Percentiles rank a stretch among this genome's conserved stretches.
Conservation (phyloP, 2,329 filamentous ascomycete species). For the Trichoderma atroviride region DNA sequence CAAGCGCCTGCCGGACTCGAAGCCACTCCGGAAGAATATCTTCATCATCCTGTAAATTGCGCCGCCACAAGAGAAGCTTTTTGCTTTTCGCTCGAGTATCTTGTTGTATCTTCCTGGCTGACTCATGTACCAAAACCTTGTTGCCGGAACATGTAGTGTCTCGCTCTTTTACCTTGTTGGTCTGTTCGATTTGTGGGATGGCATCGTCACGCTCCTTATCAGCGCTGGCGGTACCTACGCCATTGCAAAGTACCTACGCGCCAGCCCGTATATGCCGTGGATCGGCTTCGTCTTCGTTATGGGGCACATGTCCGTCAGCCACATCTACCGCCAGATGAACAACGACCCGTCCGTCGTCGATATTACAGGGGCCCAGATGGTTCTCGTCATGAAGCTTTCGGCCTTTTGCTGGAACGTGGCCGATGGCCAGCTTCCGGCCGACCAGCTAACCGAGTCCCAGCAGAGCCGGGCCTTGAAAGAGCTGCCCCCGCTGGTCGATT, state of each 20-base stretch:
- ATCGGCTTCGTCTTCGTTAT: conserved; percentile 91
- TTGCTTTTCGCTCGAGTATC: not conserved
- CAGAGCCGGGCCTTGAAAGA: conserved; percentile 76
- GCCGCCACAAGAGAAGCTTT: not conserved
- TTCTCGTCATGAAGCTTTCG: conserved; percentile 94
- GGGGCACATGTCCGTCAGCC: conserved; percentile 90
- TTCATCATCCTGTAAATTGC: conserved; percentile 73
- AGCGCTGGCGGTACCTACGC: conserved; percentile 78
- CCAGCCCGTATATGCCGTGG: conserved; percentile 95
- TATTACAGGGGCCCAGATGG: conserved; percentile 97
- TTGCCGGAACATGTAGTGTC: conserved; percentile 52
- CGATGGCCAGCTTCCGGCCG: conserved; percentile 78
- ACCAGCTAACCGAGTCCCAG: conserved; percentile 83
- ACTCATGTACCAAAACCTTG: conserved; percentile 12
- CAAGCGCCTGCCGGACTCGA: conserved; percentile 85
- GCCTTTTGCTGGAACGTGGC: conserved; percentile 98
- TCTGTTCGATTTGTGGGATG: conserved; percentile 89
- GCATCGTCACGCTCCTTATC: conserved; percentile 76
- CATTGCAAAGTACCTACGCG: conserved; percentile 78
- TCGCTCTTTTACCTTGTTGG: conserved; percentile 91
- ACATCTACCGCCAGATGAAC: conserved; percentile 77
- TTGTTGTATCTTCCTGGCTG: not conserved
- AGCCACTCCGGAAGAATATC: conserved; percentile 81
- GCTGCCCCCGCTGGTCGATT: conserved; percentile 79
- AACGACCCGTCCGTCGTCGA: conserved; percentile 71